These are phyloP conservation scores for Silene uniflora DNA, from an alignment of 148 eudicot genomes.

Conservation along the genomic window DNA sequence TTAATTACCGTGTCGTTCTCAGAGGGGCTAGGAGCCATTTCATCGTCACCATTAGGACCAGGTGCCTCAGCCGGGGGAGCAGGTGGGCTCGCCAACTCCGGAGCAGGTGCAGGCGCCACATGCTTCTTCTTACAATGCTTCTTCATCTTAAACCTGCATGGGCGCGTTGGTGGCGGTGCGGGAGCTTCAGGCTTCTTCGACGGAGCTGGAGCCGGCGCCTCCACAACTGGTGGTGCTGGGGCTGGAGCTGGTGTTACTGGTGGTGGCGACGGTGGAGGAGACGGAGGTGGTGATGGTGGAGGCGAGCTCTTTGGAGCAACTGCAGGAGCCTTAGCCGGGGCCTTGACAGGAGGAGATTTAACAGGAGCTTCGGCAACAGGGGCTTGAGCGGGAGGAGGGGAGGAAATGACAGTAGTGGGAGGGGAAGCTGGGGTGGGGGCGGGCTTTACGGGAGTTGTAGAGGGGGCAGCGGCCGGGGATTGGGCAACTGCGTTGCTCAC, in stretches of 20 bases:
- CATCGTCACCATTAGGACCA: slow-evolving; percentile 30
- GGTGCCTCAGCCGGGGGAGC: slow-evolving; percentile 59
- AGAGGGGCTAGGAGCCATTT: slow-evolving; percentile 41
- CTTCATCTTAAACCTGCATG: slow-evolving; percentile 37
- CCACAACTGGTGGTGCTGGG: slow-evolving; percentile 27
- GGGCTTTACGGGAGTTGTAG: slow-evolving; percentile 11
- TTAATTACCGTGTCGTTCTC: slow-evolving; percentile 40
- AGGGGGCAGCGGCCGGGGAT: slow-evolving; percentile 32
- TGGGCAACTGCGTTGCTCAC: slow-evolving; percentile 14
- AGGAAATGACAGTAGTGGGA: neutral
- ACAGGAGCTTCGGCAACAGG: neutral
- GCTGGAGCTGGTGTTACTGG: slow-evolving; percentile 22
- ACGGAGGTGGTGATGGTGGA: too few relatives aligned
- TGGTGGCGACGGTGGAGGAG: too few relatives aligned
- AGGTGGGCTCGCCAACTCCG: slow-evolving; percentile 44
- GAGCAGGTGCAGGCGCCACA: slow-evolving; percentile 49
- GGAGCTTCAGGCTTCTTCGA: slow-evolving; percentile 18
- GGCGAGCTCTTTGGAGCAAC: slow-evolving; percentile 25
- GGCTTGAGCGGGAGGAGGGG: slow-evolving; percentile 14
- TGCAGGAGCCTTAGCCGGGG: slow-evolving; percentile 20
- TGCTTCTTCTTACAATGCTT: slow-evolving; percentile 36
- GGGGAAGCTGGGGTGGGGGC: slow-evolving; percentile 11
- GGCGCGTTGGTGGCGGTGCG: slow-evolving; percentile 24
- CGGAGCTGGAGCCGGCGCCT: slow-evolving; percentile 35
- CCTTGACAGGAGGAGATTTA: neutral